A percentile compares a stretch with the other conserved stretches of the same genome.
Evolutionary conservation across 805 yeast genomes (phyloP).

Genomic region (Candida stauntonica): DNA sequence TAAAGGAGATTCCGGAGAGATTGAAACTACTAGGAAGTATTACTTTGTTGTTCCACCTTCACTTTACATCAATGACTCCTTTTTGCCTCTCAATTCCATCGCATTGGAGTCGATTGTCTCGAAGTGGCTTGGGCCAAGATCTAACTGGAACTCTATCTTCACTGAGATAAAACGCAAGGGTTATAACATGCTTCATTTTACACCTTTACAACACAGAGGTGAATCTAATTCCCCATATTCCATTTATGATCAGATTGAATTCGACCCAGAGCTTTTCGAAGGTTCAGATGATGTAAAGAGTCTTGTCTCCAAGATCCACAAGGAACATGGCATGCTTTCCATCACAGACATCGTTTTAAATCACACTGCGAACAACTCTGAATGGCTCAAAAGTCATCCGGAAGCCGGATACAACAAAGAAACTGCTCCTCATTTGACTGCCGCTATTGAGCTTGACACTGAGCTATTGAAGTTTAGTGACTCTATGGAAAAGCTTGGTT

Average conservation of each 20-base stretch:
- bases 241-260: conserved; percentile 75
- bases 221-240: conserved; percentile 91
- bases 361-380: conserved; percentile 89
- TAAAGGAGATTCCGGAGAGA: conserved; percentile 31
- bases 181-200: conserved; percentile 94
- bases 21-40: conserved; percentile 51
- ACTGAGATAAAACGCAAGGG: conserved; percentile 63
- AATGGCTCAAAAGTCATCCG: conserved; percentile 82
- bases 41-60: conserved; percentile 82
- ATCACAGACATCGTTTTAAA: conserved; percentile 92
- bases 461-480: conserved; percentile 62
- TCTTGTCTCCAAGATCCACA: conserved; percentile 47
- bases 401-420: conserved; percentile 82
- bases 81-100: conserved; percentile 70
- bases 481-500: conserved; percentile 50
- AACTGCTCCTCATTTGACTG: conserved; percentile 83
- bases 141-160: conserved; percentile 66
- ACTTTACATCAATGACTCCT: conserved; percentile 49
- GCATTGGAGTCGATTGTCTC: conserved; percentile 83
- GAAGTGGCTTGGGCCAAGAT: conserved; percentile 78
- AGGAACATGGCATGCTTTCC: conserved; percentile 59
- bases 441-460: conserved; percentile 83
- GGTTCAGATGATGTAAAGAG: conserved; percentile 48
- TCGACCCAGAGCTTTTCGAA: conserved; percentile 64
- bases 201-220: conserved; percentile 89